Evolutionary conservation across 129 eudicot genomes (phyloP).

Genomic region (Helianthus annuus): DNA sequence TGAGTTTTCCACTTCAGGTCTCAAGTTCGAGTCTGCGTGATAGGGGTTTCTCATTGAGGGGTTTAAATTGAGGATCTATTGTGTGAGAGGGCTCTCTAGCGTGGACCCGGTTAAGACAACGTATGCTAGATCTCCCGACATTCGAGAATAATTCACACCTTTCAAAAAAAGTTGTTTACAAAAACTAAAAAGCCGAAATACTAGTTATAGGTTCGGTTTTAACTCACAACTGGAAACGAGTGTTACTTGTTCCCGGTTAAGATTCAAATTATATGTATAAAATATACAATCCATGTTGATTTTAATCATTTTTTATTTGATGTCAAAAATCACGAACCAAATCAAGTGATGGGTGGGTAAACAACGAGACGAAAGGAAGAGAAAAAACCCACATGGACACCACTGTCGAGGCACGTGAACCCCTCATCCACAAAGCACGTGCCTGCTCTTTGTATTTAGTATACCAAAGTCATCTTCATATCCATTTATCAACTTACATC

Average conservation of each 20-base stretch:
- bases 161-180: no score
- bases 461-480: conserved; percentile 31
- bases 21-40: no score
- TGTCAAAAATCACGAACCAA: neutral
- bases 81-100: no score
- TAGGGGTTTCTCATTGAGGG: no score
- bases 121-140: no score
- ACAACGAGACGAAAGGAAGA: conserved; percentile 5
- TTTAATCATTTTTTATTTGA: neutral
- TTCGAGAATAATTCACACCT: no score
- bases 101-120: no score
- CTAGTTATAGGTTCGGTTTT: neutral
- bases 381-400: conserved; percentile 29
- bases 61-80: no score
- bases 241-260: neutral
- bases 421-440: conserved; percentile 36
- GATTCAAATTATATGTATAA: neutral
- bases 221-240: no score
- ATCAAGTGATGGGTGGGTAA: conserved; percentile 26
- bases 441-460: conserved; percentile 27
- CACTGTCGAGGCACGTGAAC: conserved; percentile 32
- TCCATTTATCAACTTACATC: conserved; percentile 19
- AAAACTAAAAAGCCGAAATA: neutral
- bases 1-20: no score
- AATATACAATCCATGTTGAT: neutral